These are phyloP conservation scores for Diaporthe helianthi DNA, from an alignment of 2,329 filamentous ascomycete species.

Conservation along the genomic window DNA sequence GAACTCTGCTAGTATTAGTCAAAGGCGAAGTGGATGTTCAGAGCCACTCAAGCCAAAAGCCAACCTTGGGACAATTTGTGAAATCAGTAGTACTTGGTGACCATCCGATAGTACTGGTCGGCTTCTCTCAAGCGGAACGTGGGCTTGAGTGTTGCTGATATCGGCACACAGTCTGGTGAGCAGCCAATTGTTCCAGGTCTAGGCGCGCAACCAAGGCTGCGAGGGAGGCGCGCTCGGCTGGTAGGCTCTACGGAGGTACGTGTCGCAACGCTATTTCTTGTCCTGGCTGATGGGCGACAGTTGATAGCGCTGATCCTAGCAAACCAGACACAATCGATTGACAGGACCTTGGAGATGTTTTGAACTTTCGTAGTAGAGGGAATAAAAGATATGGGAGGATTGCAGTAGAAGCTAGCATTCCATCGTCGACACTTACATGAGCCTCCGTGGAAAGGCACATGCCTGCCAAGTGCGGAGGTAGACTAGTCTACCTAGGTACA, in stretches of 20 bases:
- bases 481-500: not conserved
- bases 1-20: not conserved
- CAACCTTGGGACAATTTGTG: not conserved
- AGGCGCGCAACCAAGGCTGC: not conserved
- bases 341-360: not conserved
- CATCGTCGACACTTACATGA: slow-evolving; percentile 23
- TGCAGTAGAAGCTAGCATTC: not conserved
- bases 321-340: not conserved
- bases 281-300: not conserved
- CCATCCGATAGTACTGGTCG: not conserved
- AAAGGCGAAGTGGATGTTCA: not conserved
- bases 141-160: not conserved
- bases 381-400: not conserved
- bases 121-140: not conserved
- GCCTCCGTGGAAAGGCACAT: slow-evolving; percentile 7
- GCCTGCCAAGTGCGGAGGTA: not conserved
- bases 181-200: not conserved
- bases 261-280: not conserved
- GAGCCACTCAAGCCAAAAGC: not conserved
- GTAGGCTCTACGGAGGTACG: not conserved
- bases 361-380: not conserved
- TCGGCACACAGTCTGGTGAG: not conserved
- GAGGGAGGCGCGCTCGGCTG: not conserved
- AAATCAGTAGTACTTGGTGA: not conserved
- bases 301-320: not conserved